These are phyloP conservation scores for Apiotrichum gamsii DNA, from an alignment of 1,284 basidiomycete genomes.

Conservation along the genomic window DNA sequence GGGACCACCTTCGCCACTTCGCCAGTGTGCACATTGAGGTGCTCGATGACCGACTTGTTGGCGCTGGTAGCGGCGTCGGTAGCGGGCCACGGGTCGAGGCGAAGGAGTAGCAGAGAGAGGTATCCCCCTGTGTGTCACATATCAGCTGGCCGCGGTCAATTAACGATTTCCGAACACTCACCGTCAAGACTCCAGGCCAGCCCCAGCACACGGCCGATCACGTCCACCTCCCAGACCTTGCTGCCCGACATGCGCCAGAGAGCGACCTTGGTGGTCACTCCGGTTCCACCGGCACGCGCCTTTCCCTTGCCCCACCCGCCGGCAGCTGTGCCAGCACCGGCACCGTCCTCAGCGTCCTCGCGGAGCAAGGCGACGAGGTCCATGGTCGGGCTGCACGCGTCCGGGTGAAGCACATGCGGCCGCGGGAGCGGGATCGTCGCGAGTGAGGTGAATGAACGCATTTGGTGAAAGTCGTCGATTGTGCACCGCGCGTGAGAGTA, in stretches of 20 bases:
- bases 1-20: slow-evolving; percentile 18
- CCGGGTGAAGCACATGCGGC: slow-evolving; percentile 30
- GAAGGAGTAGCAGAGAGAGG: slow-evolving; percentile 26
- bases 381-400: slow-evolving; percentile 41
- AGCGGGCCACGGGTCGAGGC: slow-evolving; percentile 5
- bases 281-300: background rate
- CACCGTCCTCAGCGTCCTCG: slow-evolving; percentile 1
- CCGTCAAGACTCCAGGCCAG: slow-evolving; percentile 42
- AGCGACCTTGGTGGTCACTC: slow-evolving; percentile 12
- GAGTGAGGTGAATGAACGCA: slow-evolving; percentile 31
- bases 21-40: slow-evolving; percentile 40
- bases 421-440: slow-evolving; percentile 21
- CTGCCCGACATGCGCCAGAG: slow-evolving; percentile 37
- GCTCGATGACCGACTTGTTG: slow-evolving; percentile 18
- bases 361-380: slow-evolving; percentile 36
- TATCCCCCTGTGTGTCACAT: slow-evolving; percentile 22
- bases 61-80: background rate
- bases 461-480: slow-evolving; percentile 4
- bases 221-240: slow-evolving; percentile 38
- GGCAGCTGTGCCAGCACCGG: background rate
- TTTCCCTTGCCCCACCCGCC: slow-evolving; percentile 18
- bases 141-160: background rate
- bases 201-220: slow-evolving; percentile 26
- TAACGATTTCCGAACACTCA: no score
- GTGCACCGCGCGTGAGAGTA: background rate